Percentiles rank a stretch among this genome's conserved stretches.
Conservation (phyloP, 78 protist species). For the Cavenderia fasciculata region DNA sequence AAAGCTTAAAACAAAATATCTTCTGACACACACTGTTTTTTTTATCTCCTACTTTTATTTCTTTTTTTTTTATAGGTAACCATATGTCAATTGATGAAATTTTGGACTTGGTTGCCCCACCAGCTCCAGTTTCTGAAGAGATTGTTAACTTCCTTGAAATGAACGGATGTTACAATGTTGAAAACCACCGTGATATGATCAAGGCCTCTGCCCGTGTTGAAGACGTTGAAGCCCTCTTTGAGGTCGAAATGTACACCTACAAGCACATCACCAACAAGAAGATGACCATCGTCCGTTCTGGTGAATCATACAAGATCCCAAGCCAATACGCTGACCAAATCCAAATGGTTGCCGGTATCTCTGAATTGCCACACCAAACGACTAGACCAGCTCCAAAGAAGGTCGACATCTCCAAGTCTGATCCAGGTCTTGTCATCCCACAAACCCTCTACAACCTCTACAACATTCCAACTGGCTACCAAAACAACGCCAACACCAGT, state of each 20-base stretch:
- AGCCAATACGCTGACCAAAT: constrained; percentile 4
- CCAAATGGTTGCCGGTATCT: constrained; percentile 64
- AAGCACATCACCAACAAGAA: constrained; percentile 1
- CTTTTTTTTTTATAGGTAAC: too few species aligned
- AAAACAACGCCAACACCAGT: constrained; percentile 23
- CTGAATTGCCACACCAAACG: constrained; percentile 62
- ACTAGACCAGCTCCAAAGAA: constrained; percentile 6
- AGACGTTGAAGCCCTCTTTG: constrained; percentile 24
- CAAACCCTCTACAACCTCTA: constrained; percentile 48
- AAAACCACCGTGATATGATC: constrained; percentile 24
- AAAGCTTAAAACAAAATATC: too few species aligned
- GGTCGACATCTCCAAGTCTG: background rate
- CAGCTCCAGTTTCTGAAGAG: background rate
- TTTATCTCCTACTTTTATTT: too few species aligned
- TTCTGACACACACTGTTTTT: too few species aligned
- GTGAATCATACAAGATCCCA: constrained; percentile 21
- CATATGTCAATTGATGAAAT: constrained; percentile 15
- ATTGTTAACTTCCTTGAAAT: background rate
- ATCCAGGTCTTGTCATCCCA: constrained; percentile 58
- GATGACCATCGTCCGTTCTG: constrained; percentile 30
- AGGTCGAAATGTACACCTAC: constrained; percentile 25
- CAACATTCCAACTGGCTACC: constrained; percentile 26
- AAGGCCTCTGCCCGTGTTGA: constrained; percentile 31
- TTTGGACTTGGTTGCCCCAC: constrained; percentile 40
- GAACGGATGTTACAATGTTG: constrained; percentile 22